Conservation (phyloP, 2,329 filamentous ascomycete species). For the Aaosphaeria arxii region DNA sequence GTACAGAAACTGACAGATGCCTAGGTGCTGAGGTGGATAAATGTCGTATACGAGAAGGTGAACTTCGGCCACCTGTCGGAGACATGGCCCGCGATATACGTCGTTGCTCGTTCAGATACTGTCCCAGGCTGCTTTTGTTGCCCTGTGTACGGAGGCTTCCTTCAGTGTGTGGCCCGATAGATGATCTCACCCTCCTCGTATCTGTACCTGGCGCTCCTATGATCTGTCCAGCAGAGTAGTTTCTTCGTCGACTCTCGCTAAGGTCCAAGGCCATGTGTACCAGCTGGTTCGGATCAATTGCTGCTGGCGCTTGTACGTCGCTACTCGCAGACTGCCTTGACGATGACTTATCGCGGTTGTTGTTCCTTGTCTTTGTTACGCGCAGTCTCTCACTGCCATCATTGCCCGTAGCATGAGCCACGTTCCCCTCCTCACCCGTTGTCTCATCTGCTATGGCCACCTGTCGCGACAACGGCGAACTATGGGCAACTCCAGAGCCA, state of each 20-base stretch:
- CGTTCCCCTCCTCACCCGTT: constrained; percentile 1
- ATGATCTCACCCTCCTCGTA: constrained; percentile 39
- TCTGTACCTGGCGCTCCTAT: constrained; percentile 50
- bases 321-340: neutral
- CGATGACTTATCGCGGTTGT: constrained; percentile 1
- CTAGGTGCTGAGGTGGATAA: constrained; percentile 24
- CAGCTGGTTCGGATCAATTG: constrained; percentile 74
- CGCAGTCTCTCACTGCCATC: constrained; percentile 10
- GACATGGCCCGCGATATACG: constrained; percentile 61
- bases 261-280: constrained; percentile 88
- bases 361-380: constrained; percentile 17
- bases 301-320: constrained; percentile 5
- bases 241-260: constrained; percentile 71
- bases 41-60: constrained; percentile 24
- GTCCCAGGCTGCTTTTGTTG: constrained; percentile 59
- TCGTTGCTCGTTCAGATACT: constrained; percentile 71
- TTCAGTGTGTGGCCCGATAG: constrained; percentile 20
- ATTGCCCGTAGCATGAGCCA: constrained; percentile 5
- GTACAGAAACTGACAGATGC: constrained; percentile 20
- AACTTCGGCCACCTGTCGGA: constrained; percentile 46
- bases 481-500: constrained; percentile 8
- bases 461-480: constrained; percentile 20
- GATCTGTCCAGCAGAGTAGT: constrained; percentile 58
- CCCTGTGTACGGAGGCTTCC: constrained; percentile 41
- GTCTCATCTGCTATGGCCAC: constrained; percentile 8